Percentiles rank a stretch among this genome's conserved stretches.
phyloP scores from a whole-genome alignment of 805 yeast genomes.

The Sporopachydermia lactativora region DNA sequence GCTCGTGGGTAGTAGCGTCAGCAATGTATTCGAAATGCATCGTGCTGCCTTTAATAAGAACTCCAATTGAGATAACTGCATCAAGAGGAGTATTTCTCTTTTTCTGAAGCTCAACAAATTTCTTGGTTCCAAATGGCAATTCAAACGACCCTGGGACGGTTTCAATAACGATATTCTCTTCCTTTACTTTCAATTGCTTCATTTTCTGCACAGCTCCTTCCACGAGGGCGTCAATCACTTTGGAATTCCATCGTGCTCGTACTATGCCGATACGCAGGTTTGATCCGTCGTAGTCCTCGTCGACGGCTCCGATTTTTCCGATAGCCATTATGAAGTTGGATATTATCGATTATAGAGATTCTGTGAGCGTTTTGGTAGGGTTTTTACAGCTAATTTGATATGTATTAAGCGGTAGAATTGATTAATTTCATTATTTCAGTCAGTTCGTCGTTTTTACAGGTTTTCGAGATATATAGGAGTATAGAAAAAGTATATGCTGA shows the following conservation, averaged over 20 bases:
- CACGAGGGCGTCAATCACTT: slow-evolving; percentile 66
- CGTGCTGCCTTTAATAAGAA: slow-evolving; percentile 88
- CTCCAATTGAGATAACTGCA: slow-evolving; percentile 89
- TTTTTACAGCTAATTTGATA: too few relatives aligned
- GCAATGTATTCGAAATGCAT: slow-evolving; percentile 98
- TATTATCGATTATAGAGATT: too few relatives aligned
- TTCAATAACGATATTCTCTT: slow-evolving; percentile 65
- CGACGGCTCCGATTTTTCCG: slow-evolving; percentile 66
- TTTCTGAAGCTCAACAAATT: slow-evolving; percentile 30
- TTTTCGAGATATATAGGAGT: too few relatives aligned
- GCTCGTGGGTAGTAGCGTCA: slow-evolving; percentile 71
- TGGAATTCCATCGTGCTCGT: slow-evolving; percentile 91
- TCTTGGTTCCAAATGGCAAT: slow-evolving; percentile 67
- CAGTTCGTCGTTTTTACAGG: too few relatives aligned
- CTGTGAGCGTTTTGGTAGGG: too few relatives aligned
- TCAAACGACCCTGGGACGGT: slow-evolving; percentile 94
- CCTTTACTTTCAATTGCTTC: slow-evolving; percentile 50
- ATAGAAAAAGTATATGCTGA: too few relatives aligned
- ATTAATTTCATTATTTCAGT: too few relatives aligned
- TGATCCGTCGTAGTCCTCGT: slow-evolving; percentile 52
- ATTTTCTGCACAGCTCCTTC: slow-evolving; percentile 58
- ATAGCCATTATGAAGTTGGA: slow-evolving; percentile 43
- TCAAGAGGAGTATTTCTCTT: slow-evolving; percentile 40
- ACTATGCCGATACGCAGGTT: slow-evolving; percentile 65
- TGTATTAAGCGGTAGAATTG: too few relatives aligned